A percentile compares a stretch with the other conserved stretches of the same genome.
phyloP scores from a whole-genome alignment of 176 grass and related monocot genomes.

The Zoysia pacifica region DNA sequence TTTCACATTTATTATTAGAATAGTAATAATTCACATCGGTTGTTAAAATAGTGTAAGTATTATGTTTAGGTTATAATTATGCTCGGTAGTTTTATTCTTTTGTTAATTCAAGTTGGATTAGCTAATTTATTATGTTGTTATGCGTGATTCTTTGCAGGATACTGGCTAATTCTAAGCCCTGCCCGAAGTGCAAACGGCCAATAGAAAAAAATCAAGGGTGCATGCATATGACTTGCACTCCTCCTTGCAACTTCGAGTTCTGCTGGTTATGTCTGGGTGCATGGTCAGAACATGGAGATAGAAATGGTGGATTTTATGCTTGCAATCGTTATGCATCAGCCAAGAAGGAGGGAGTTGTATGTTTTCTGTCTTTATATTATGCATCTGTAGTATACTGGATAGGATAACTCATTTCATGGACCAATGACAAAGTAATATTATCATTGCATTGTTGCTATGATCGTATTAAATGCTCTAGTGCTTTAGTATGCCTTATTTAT shows the following conservation, averaged over 20 bases:
- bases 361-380: slow-evolving; percentile 32
- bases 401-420: not conserved
- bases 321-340: slow-evolving; percentile 94
- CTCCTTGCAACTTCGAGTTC: slow-evolving; percentile 96
- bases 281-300: slow-evolving; percentile 87
- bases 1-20: not conserved
- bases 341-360: slow-evolving; percentile 84
- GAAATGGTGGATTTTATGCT: slow-evolving; percentile 93
- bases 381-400: slow-evolving; percentile 1
- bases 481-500: not conserved
- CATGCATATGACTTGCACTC: slow-evolving; percentile 97
- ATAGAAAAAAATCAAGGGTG: slow-evolving; percentile 99
- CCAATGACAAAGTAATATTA: not conserved
- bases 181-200: slow-evolving; percentile 91
- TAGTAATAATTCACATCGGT: not conserved
- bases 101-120: slow-evolving; percentile 26
- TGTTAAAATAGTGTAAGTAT: not conserved
- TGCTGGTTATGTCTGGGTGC: slow-evolving; percentile 95
- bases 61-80: slow-evolving; percentile 19
- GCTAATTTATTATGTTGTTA: slow-evolving; percentile 33
- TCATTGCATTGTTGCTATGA: not conserved
- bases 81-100: not conserved
- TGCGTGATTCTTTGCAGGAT: slow-evolving; percentile 61
- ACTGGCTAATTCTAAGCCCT: slow-evolving; percentile 97
- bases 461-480: slow-evolving; percentile 9